Evolutionary conservation across 2,329 filamentous ascomycete genomes (phyloP), one percentile per base, ranked within the genome.

Genomic region (Lachnellula hyalina): DNA sequence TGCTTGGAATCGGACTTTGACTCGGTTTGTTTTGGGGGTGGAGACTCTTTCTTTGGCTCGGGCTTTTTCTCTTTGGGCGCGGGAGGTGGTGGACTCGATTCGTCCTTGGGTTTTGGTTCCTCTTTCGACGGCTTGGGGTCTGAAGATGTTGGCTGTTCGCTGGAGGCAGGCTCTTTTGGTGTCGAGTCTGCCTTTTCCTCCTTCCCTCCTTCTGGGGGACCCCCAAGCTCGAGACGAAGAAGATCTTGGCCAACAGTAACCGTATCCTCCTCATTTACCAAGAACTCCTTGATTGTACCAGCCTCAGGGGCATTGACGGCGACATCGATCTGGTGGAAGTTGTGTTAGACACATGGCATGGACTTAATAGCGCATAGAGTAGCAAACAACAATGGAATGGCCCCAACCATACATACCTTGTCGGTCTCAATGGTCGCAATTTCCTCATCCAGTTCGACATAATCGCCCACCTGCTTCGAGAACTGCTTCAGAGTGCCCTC

Each of bases 381-480:
- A 41, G 28, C 42, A 23, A 19, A 17, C 17, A 21, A 23, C 17
- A 19, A 5, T 19, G 21, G 5, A 15, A 40, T 40, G 14, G 36
- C 36, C 14, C 12, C 47, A 52, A 54, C 2, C 28, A 32, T 32
- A 9, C 71, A 60, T 76, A 90, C 90, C 85, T 99, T 99, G 81
- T 99, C 94, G 14, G 94, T 99, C 76, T 99, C 94, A 69, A 99
- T 99, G 49, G 93, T 96, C 34, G 94, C 94, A 72, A 99, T 93
- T 73, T 99, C 94, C 75, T 97, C 94, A 70, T 99, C 94, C 67
- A 87, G 86, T 77, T 96, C 91, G 51, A 99, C 92, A 66, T 85
- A 92, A 72, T 99, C 94, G 68, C 94, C 94, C 65, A 96, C 78
- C 75, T 93, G 73, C 72, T 97, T 97, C 68, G 84, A 87, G 79